Evolutionary conservation across 352 stramenopile species (phyloP).

Genomic region (Phytopythium aichiense): DNA sequence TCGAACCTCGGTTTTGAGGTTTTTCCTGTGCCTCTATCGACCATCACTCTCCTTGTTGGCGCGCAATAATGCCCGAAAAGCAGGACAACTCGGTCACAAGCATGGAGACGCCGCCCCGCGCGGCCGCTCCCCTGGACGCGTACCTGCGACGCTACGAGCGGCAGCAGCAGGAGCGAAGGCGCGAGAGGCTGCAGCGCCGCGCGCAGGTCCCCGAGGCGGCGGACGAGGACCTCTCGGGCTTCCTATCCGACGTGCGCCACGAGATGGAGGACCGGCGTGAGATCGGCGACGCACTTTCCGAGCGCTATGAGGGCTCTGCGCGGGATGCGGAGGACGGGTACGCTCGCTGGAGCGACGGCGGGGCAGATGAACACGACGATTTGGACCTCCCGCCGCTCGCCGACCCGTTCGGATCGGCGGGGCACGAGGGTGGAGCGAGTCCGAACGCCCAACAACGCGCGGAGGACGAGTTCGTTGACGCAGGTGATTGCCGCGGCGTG

Average conservation of each 20-base stretch:
- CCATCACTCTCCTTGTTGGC: constrained; percentile 3
- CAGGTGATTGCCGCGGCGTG: constrained; percentile 24
- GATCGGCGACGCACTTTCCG: background rate
- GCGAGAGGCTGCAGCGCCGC: constrained; percentile 12
- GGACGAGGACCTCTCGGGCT: constrained; percentile 25
- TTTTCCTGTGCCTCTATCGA: background rate
- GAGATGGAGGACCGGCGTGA: constrained; percentile 1
- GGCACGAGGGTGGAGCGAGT: constrained; percentile 12
- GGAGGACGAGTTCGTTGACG: constrained; percentile 63
- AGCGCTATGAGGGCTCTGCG: background rate
- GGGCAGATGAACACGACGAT: constrained; percentile 11
- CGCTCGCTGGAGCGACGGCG: background rate
- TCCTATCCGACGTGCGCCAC: constrained; percentile 15
- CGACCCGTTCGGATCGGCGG: constrained; percentile 1
- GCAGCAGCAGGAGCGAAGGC: constrained; percentile 38
- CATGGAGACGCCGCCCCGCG: constrained; percentile 26
- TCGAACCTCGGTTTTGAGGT: background rate
- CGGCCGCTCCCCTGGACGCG: constrained; percentile 21
- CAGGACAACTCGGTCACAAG: constrained; percentile 1
- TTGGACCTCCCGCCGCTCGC: constrained; percentile 37
- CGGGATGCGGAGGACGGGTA: background rate
- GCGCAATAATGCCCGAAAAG: constrained; percentile 1
- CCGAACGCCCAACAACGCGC: constrained; percentile 3
- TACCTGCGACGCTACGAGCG: constrained; percentile 51
- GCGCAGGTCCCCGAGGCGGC: constrained; percentile 14